Conservation (phyloP, 106 monocot species). For the Agapanthus africanus region DNA sequence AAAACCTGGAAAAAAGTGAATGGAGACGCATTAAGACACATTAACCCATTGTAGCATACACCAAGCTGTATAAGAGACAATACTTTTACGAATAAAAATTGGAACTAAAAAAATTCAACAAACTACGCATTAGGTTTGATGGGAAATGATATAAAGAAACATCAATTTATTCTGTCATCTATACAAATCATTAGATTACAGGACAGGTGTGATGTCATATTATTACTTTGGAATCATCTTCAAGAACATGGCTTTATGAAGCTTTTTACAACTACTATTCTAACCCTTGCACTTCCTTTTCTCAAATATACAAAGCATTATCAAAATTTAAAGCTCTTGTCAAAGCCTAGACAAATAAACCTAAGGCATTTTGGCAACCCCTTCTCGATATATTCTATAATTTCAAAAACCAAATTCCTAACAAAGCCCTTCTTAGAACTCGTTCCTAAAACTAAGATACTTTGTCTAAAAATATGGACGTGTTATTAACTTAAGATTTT, state of each 20-base stretch:
- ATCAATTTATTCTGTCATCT: no score
- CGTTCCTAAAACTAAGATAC: not conserved
- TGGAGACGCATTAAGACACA: not conserved
- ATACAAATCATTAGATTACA: no score
- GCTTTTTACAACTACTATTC: no score
- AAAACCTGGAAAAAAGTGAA: constrained; percentile 53
- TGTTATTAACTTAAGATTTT: not conserved
- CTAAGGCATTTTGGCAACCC: not conserved
- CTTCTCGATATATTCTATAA: not conserved
- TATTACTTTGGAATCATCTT: no score
- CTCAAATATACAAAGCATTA: not conserved
- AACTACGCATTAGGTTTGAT: not conserved
- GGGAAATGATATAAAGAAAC: not conserved
- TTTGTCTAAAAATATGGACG: not conserved
- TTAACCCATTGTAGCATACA: constrained; percentile 36
- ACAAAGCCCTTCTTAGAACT: not conserved
- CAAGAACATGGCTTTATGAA: no score
- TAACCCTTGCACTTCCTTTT: not conserved
- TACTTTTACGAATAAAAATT: no score
- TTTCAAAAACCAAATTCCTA: not conserved
- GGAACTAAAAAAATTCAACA: no score
- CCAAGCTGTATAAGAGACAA: no score
- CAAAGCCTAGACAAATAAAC: not conserved
- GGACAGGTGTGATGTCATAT: no score
- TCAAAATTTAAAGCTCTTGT: not conserved